Evolutionary conservation across 768 basidiomycete genomes (phyloP), one percentile per base, ranked within the genome.

Genomic region (Suillus occidentalis): DNA sequence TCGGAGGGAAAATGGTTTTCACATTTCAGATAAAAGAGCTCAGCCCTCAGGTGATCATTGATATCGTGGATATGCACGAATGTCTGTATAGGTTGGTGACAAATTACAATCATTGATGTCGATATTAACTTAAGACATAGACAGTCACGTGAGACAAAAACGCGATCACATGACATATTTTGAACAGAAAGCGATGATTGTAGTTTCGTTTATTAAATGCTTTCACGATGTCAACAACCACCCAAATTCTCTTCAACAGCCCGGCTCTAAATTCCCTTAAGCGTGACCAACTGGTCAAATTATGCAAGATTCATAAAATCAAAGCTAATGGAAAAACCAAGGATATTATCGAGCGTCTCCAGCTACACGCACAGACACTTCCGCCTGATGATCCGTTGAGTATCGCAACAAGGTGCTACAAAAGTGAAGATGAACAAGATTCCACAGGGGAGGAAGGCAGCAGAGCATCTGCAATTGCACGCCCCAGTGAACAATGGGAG

Each of bases 401-500:
- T 65, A 77, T 88, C 34, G 87, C 87, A 10, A 75, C 81, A 3
- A 79, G 84, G 39, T 84, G 82, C 70, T 87, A 87, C 67, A 73
- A 72, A 22, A 74, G 73, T 36, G 78, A 77, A 18, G 75, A 73
- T 37, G 75, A 76, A 62, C 68, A 66, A 31, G 73, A 78, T 4
- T 72, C 77, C 14, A 70, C 71, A 20, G 69, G 67, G 49, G 61
- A 62, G n/a, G 58, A 64, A 34, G 34, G 62, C 55, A 62, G 66
- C 0, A 56, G 18, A 13, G 55, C 67, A 66, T 22, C 55, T 67
- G 63, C 74, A 45, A 71, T 80, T 65, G 78, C 86, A 12, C 83
- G 90, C 50, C 89, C 89, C 0, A 91, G 90, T 71, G 89, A 91
- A 70, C 88, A 90, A 69, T 94, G 93, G 91, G 90, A 92, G 72